phyloP scores from a whole-genome alignment of 306 rosid species.

The Spatholobus suberectus region DNA sequence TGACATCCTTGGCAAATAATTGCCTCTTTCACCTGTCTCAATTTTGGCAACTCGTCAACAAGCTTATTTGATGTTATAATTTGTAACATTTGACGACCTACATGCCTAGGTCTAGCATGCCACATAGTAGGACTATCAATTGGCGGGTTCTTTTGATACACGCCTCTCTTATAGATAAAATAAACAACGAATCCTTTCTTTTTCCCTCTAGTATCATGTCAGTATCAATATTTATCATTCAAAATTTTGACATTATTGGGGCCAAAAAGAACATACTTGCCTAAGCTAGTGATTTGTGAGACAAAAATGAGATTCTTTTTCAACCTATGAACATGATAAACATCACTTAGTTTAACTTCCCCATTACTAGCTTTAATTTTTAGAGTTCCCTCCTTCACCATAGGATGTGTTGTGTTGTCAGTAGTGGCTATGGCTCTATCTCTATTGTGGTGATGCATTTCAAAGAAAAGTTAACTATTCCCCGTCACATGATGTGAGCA shows the following conservation, averaged over 20 bases:
- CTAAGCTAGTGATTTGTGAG: not conserved
- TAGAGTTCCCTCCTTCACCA: not conserved
- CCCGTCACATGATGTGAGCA: conserved; percentile 16
- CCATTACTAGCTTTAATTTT: not conserved
- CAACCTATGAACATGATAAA: not conserved
- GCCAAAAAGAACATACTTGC: not conserved
- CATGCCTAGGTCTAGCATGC: no score
- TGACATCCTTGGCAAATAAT: not conserved
- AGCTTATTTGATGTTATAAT: not conserved
- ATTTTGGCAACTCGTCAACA: no score
- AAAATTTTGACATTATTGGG: not conserved
- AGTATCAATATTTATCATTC: not conserved
- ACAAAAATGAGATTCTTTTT: conserved; percentile 1
- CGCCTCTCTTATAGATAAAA: no score
- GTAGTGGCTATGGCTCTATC: not conserved
- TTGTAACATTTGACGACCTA: not conserved
- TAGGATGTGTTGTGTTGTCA: not conserved
- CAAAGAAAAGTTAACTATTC: not conserved
- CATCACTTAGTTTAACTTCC: not conserved
- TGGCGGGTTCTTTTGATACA: not conserved
- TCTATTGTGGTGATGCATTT: not conserved
- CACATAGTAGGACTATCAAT: not conserved
- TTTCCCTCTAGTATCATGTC: not conserved
- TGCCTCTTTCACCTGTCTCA: not conserved
- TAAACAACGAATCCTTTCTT: not conserved